These are phyloP conservation scores for Sequoiadendron giganteum DNA, from an alignment of 75 land plant genomes.

Conservation along the genomic window DNA sequence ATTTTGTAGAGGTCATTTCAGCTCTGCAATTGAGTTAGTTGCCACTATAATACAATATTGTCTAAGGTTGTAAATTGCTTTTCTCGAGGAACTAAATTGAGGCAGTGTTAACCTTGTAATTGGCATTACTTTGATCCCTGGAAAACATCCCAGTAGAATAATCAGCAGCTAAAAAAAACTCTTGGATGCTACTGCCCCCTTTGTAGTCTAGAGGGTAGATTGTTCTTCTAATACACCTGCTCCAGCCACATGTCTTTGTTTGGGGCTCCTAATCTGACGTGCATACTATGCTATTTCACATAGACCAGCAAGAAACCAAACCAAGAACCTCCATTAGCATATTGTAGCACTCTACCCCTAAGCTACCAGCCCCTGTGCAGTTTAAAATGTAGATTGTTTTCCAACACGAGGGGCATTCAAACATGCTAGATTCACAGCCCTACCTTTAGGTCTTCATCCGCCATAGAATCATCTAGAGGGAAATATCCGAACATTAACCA, in stretches of 20 bases:
- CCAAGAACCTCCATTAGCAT: not conserved
- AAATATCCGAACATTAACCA: not conserved
- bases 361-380: not conserved
- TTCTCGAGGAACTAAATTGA: not conserved
- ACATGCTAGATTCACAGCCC: not conserved
- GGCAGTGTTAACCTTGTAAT: not conserved
- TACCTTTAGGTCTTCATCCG: not conserved
- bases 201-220: too few species aligned
- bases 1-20: too few species aligned
- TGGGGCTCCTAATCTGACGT: too few species aligned
- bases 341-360: not conserved
- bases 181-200: too few species aligned
- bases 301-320: not conserved
- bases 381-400: not conserved
- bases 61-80: not conserved
- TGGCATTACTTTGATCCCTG: not conserved
- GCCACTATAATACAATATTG: not conserved
- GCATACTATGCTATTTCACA: too few species aligned
- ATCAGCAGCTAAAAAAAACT: too few species aligned
- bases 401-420: not conserved
- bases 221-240: too few species aligned
- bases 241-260: too few species aligned
- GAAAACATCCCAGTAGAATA: too few species aligned
- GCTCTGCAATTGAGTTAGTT: too few species aligned
- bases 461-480: not conserved